These are phyloP conservation scores for Coniella lustricola DNA, from an alignment of 2,329 filamentous ascomycete genomes.

Conservation along the genomic window DNA sequence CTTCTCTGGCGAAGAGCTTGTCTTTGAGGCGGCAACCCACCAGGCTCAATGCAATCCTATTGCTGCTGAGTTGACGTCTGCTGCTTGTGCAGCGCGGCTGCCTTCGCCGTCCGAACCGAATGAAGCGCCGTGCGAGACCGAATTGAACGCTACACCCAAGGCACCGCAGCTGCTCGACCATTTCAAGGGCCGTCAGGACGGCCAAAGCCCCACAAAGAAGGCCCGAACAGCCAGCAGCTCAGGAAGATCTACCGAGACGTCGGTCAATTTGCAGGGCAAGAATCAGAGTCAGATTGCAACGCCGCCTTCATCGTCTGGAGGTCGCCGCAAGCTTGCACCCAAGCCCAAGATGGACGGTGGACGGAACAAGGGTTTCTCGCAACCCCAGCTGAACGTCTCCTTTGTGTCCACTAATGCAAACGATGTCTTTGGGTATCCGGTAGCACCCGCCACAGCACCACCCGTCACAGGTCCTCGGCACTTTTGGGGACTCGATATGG, in stretches of 20 bases:
- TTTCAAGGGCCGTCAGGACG: slow-evolving; percentile 17
- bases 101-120: slow-evolving; percentile 48
- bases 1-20: slow-evolving; percentile 43
- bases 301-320: slow-evolving; percentile 53
- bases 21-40: slow-evolving; percentile 51
- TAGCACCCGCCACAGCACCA: slow-evolving; percentile 45
- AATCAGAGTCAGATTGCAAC: slow-evolving; percentile 38
- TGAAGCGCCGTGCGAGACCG: slow-evolving; percentile 10
- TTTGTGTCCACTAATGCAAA: slow-evolving; percentile 37
- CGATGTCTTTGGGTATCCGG: slow-evolving; percentile 54
- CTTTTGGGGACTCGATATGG: slow-evolving; percentile 59
- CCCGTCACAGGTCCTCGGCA: slow-evolving; percentile 34
- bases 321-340: slow-evolving; percentile 46
- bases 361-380: slow-evolving; percentile 49
- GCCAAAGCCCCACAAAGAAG: slow-evolving; percentile 37
- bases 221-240: slow-evolving; percentile 31
- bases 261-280: slow-evolving; percentile 31
- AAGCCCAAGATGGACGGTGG: slow-evolving; percentile 41
- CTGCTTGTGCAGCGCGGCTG: slow-evolving; percentile 51
- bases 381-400: slow-evolving; percentile 36
- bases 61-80: slow-evolving; percentile 47
- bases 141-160: neutral
- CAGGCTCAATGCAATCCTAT: slow-evolving; percentile 53
- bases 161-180: slow-evolving; percentile 21
- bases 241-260: slow-evolving; percentile 26